These are phyloP conservation scores for Candida nemodendra DNA, from an alignment of 805 yeast species.

Conservation along the genomic window DNA sequence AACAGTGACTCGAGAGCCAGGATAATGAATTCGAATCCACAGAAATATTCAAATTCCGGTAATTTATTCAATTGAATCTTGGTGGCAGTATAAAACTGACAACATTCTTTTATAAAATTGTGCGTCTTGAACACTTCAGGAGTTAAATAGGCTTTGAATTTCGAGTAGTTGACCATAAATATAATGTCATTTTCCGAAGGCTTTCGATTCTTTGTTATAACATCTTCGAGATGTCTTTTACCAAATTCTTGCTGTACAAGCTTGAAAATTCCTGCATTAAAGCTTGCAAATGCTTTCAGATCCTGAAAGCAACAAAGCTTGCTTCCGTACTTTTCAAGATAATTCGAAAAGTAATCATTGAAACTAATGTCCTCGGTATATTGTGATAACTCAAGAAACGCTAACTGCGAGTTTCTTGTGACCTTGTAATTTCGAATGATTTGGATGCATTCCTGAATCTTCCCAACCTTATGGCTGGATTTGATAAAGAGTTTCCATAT, in stretches of 20 bases:
- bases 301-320: constrained; percentile 71
- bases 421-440: constrained; percentile 33
- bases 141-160: constrained; percentile 41
- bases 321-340: constrained; percentile 45
- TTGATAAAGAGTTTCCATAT: constrained; percentile 62
- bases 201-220: constrained; percentile 10
- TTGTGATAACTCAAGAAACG: constrained; percentile 45
- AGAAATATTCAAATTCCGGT: constrained; percentile 65
- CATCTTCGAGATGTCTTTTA: constrained; percentile 7
- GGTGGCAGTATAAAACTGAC: constrained; percentile 40
- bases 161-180: constrained; percentile 35
- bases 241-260: constrained; percentile 12
- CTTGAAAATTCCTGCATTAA: constrained; percentile 2
- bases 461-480: constrained; percentile 40
- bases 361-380: constrained; percentile 16
- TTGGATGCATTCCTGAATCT: constrained; percentile 32
- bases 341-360: constrained; percentile 35
- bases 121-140: constrained; percentile 19
- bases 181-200: constrained; percentile 23
- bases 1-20: constrained; percentile 45
- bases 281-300: constrained; percentile 36
- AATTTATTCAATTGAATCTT: constrained; percentile 37
- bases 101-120: constrained; percentile 32
- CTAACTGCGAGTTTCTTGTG: constrained; percentile 58
- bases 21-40: constrained; percentile 65